Evolutionary conservation across 192 early-diverging fungal species (phyloP).

Genomic region (Tieghemiomyces parasiticus): DNA sequence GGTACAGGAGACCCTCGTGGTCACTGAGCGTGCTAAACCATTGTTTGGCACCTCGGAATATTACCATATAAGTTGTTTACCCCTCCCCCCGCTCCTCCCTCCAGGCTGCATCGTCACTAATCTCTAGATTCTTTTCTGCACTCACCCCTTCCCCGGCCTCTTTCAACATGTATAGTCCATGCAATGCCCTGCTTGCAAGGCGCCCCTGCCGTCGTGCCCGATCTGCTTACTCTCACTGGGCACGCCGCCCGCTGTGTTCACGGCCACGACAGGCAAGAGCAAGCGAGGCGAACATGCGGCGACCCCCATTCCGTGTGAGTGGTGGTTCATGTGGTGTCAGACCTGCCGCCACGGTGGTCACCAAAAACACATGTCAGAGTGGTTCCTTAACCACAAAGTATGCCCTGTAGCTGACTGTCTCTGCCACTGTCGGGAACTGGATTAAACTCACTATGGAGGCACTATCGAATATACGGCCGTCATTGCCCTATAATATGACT

Average conservation of each 20-base stretch:
- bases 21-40: too few species aligned
- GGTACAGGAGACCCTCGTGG: too few species aligned
- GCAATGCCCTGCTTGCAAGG: slow-evolving; percentile 21
- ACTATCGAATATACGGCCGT: not conserved
- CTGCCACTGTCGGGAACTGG: slow-evolving; percentile 21
- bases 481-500: not conserved
- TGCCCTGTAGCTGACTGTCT: slow-evolving; percentile 90
- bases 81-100: too few species aligned
- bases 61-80: too few species aligned
- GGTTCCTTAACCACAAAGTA: slow-evolving; percentile 71
- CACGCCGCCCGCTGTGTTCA: slow-evolving; percentile 17
- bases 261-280: slow-evolving; percentile 4
- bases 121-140: too few species aligned
- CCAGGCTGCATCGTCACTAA: too few species aligned
- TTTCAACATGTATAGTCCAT: too few species aligned
- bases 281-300: not conserved
- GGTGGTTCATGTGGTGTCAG: slow-evolving; percentile 99
- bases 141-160: too few species aligned
- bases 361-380: slow-evolving; percentile 71
- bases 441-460: not conserved
- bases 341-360: slow-evolving; percentile 96
- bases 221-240: slow-evolving; percentile 29
- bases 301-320: slow-evolving; percentile 42
- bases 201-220: slow-evolving; percentile 26
- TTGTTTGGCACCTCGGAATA: too few species aligned